Conservation (phyloP, 2,329 filamentous ascomycete genomes). For the Aspergillus sojae region DNA sequence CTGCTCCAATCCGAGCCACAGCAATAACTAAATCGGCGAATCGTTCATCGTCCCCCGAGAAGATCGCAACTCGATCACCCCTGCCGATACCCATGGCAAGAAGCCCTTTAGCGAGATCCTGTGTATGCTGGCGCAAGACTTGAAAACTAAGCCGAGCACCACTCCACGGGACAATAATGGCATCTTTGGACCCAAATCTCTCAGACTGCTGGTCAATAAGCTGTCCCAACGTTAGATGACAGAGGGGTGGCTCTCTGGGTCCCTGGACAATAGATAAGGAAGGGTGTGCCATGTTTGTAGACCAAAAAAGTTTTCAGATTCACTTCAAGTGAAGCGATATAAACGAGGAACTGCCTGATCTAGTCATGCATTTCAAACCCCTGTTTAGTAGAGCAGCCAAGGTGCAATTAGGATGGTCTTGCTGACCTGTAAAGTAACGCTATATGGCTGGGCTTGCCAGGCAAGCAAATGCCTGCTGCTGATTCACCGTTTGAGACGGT, state of each 20-base stretch:
- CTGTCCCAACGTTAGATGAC: background rate
- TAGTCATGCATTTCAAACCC: background rate
- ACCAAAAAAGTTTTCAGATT: background rate
- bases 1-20: constrained; percentile 60
- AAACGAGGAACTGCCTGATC: background rate
- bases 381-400: background rate
- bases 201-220: constrained; percentile 3
- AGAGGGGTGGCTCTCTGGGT: background rate
- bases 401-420: background rate
- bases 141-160: constrained; percentile 2
- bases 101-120: constrained; percentile 34
- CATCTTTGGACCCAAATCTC: background rate
- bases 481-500: background rate
- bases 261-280: constrained; percentile 4
- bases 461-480: background rate
- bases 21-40: constrained; percentile 68
- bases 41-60: constrained; percentile 59
- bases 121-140: background rate
- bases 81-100: constrained; percentile 63
- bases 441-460: background rate
- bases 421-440: background rate
- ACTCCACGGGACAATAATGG: constrained; percentile 4
- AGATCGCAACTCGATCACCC: constrained; percentile 68
- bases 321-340: background rate
- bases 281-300: background rate